phyloP scores from a whole-genome alignment of 345 rosid species.

The Pelargonium nanum region DNA sequence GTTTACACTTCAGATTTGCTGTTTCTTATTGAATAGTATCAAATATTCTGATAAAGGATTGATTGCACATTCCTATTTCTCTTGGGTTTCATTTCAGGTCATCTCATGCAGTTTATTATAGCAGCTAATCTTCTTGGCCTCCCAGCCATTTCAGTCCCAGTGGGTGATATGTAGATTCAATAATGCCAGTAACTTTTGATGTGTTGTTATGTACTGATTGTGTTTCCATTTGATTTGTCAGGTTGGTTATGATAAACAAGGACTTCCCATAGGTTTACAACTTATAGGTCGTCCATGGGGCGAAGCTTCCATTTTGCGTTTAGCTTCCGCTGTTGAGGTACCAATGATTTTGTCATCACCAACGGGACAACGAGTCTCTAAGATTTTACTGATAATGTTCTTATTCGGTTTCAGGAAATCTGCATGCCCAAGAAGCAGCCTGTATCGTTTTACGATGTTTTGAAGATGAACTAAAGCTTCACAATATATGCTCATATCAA shows the following conservation, averaged over 20 bases:
- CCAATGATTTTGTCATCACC: no score
- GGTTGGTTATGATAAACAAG: constrained; percentile 82
- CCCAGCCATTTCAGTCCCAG: constrained; percentile 79
- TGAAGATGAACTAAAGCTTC: constrained; percentile 20
- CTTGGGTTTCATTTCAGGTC: constrained; percentile 31
- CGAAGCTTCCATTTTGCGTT: constrained; percentile 58
- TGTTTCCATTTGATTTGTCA: constrained; percentile 14
- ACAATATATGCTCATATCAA: no score
- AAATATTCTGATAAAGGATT: no score
- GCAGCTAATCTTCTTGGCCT: constrained; percentile 73
- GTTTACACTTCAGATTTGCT: neutral
- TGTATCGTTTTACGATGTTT: constrained; percentile 44
- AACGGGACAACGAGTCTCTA: no score
- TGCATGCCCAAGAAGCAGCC: constrained; percentile 50
- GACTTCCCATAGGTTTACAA: constrained; percentile 80
- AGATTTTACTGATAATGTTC: neutral
- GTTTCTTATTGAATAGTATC: no score
- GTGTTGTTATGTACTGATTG: no score
- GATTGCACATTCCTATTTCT: no score
- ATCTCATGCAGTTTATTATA: constrained; percentile 57
- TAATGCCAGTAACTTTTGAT: neutral
- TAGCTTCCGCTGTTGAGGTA: constrained; percentile 73
- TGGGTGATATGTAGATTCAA: constrained; percentile 19
- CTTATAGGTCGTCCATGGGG: constrained; percentile 79
- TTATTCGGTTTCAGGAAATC: constrained; percentile 40